phyloP scores from a whole-genome alignment of 2,329 filamentous ascomycete species.

The Alternaria hordeiaustralica region DNA sequence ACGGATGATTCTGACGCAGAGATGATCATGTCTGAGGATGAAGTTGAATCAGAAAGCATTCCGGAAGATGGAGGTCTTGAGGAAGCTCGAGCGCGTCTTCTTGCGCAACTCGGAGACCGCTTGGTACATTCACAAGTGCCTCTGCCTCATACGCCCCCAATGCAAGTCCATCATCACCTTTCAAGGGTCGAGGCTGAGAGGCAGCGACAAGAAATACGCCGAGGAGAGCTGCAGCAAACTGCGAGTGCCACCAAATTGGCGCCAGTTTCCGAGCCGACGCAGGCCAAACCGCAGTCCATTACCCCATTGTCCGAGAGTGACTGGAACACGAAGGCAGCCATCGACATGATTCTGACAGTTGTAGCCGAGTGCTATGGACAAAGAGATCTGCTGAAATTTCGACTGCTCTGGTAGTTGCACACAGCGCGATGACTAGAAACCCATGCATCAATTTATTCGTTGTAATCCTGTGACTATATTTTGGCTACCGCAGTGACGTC shows the following conservation, averaged over 20 bases:
- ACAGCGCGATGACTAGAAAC: not conserved
- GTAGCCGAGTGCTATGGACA: constrained; percentile 91
- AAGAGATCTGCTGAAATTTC: constrained; percentile 78
- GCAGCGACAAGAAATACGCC: constrained; percentile 24
- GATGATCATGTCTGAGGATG: constrained; percentile 32
- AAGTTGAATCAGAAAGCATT: constrained; percentile 13
- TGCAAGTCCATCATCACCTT: not conserved
- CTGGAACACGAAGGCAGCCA: constrained; percentile 64
- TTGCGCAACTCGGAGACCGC: constrained; percentile 49
- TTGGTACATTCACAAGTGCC: constrained; percentile 30
- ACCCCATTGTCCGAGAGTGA: constrained; percentile 51
- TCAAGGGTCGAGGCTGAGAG: constrained; percentile 32
- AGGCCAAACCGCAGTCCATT: not conserved
- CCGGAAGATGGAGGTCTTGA: constrained; percentile 51
- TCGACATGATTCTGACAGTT: constrained; percentile 91
- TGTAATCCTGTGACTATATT: not conserved
- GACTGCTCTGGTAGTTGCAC: constrained; percentile 54
- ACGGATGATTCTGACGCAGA: constrained; percentile 19
- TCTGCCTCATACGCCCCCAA: not conserved
- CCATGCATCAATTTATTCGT: not conserved
- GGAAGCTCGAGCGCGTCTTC: constrained; percentile 56
- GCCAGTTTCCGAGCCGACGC: not conserved
- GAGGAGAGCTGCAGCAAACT: constrained; percentile 3
- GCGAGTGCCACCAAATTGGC: not conserved
- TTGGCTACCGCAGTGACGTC: constrained; percentile 13